Evolutionary conservation across 345 rosid species (phyloP), one percentile per base, ranked within the genome.

Genomic region (Odontarrhena argentea): DNA sequence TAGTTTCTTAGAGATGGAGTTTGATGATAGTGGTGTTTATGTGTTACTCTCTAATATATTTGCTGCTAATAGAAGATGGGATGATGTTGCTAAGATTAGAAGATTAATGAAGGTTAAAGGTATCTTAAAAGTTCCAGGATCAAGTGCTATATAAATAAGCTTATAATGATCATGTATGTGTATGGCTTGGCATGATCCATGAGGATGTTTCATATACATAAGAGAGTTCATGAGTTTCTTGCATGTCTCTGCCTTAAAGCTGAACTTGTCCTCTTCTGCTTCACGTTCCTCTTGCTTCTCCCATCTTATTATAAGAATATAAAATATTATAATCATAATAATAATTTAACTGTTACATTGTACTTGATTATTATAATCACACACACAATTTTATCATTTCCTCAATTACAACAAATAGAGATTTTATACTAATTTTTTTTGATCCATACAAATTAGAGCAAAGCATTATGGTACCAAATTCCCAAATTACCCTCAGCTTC

Each of bases 21-120:
- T 73, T 50, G 80, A 60, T 18, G 71, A 71, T 71, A 60, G 82
- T 75, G 83, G 86, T 24, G 79, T 80, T 67, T 73, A 75, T 56
- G 84, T 80, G 55, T 70, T 82, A 22, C 2, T 77, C 26, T 77
- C 84, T 3, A 70, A 82, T 32, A 79, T 79, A 37, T 75, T 63
- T 73, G 84, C 80, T 53, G 42, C 56, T 58, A 67, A 65, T 60
- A 67, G 72, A 65, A 76, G 79, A 60, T 80, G 86, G 86, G 75
- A 66, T 68, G 83, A 71, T 77, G 78, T 77, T 61, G 66, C 41
- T 30, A 71, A 53, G 66, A 45, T 78, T 51, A 78, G 82, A 70
- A 78, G 47, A 35, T 70, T 78, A 70, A 76, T 78, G 81, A 74
- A 70, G 72, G 65, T 40, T 15, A 81, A 67, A 55, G 79, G 82